These are phyloP conservation scores for Micractinium conductrix DNA, from an alignment of 139 green algal genomes.

Conservation along the genomic window DNA sequence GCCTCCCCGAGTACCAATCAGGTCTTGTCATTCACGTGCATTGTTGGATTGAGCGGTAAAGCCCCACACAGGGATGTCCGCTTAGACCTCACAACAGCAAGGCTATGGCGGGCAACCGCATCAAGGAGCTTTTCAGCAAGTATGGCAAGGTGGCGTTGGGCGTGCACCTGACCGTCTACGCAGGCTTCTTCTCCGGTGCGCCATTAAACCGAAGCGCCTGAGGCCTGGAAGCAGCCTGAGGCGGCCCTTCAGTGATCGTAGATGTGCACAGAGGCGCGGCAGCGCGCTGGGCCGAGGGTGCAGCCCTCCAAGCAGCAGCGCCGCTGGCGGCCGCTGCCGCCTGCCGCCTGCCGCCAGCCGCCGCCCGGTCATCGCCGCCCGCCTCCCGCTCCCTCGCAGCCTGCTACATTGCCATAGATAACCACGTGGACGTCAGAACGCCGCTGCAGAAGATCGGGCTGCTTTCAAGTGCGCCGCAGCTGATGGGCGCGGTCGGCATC, in stretches of 20 bases:
- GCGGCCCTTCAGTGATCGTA: background rate
- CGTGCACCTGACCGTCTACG: slow-evolving; percentile 57
- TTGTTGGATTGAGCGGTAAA: no score
- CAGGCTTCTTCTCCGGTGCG: slow-evolving; percentile 41
- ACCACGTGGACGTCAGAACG: slow-evolving; percentile 47
- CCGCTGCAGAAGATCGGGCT: slow-evolving; percentile 47
- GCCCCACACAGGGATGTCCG: no score
- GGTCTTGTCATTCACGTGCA: no score
- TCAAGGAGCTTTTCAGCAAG: slow-evolving; percentile 50
- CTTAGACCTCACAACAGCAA: no score
- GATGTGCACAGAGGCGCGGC: background rate
- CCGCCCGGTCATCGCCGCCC: no score
- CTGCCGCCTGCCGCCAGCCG: background rate
- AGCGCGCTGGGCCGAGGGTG: background rate
- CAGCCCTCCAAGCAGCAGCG: background rate
- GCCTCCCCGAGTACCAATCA: background rate
- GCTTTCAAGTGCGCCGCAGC: slow-evolving; percentile 39
- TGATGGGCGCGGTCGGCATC: no score
- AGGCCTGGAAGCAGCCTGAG: background rate
- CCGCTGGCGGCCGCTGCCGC: background rate
- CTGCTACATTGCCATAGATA: slow-evolving; percentile 59
- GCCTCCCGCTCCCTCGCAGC: slow-evolving; percentile 21
- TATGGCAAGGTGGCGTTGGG: slow-evolving; percentile 59
- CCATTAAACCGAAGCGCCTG: background rate
- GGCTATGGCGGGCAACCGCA: background rate